Evolutionary conservation across 495 filamentous ascomycete genomes (phyloP), one percentile per base, ranked within the genome.

Genomic region (Penicillium waksmanii): DNA sequence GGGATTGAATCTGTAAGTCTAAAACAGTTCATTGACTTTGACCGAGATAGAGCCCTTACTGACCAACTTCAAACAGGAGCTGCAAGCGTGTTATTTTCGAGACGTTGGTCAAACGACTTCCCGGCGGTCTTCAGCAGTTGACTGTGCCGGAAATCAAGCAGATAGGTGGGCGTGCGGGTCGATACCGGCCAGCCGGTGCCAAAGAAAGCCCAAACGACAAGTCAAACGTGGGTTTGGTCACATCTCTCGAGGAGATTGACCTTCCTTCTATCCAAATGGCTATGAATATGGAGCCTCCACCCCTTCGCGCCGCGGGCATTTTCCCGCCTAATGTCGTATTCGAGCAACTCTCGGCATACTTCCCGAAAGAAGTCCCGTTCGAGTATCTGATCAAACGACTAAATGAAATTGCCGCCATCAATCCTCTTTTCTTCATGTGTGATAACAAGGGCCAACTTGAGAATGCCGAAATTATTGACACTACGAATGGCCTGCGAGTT

Each of bases 51-150:
- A n/a, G 1, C 17, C 7, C 17, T 18, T 44, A 19, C 42, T 31
- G 31, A 57, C 56, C 66, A 17, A 66, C 53, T 25, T 34, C n/a
- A 2, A 25, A 31, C 52, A 89, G 86, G 72, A 93, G 91, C 68
- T 89, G 95, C 75, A 96, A 92, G 66, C 89, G 95, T 36, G 79
- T 99, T 59, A 84, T 99, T 55, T 97, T 99, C 66, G 90, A 96
- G 65, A 76, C 89, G 8, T 77, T 83, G 1, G 71, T 79, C 49
- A 99, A 97, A 69, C 85, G 78, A 47, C 78, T 87, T 55, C 86
- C 87, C 3, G 38, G 11, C 1, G 68, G 67, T 10, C 77, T 77
- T 27, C 74, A 80, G 19, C 68, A 73, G 7, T 78, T 98, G 12
- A 70, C 77, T 7, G 79, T 89, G n/a, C 84, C 90, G 1, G 89